Base-by-base conservation (phyloP, 2,329 filamentous ascomycete genomes). In the Tolypocladium cylindrosporum region DNA sequence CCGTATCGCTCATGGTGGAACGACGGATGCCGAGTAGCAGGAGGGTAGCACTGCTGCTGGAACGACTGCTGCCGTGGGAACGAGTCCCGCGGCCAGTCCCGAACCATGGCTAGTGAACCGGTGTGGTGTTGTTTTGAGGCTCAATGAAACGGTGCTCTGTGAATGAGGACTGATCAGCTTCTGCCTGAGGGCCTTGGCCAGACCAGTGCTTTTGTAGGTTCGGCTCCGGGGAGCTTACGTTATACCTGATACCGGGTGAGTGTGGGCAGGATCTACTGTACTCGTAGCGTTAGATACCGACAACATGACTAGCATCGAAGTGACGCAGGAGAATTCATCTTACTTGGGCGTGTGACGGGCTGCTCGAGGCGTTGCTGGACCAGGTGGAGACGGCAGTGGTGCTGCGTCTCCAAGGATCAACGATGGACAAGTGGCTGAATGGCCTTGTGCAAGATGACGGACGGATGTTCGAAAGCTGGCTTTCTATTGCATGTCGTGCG, bases 21-120 rank as follows among this genome's bases (percentile, higher is more conserved):
- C 11, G 67, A 60, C 13, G 65, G 61, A 42, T 71, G 66, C 40
- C 74, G 72, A 67, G 59, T 19, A n/a, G 55, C 37, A 19, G 57
- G 57, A 34, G 62, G 55, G 53, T 64, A 64, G 56, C 63, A 66
- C 55, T 63, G 61, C 57, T 61, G 61, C 41, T 62, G 63, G 55
- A 66, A 68, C 36, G 63, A 65, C 60, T 68, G 67, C 36, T 71
- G 71, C 54, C 69, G 68, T 54, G 75, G 68, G 64, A 72, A 73
- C 27, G 69, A 61, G 37, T 75, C 73, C 69, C 75, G 71, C 52
- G 69, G 59, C 66, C 68, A 73, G 59, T 74, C 69, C 62, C 71
- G 74, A 55, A 76, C 76, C 75, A 78, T 78, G 60, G 48, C 55
- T 58, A 27, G 36, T 9, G 21, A 52, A 37, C 13, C 37, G 10